Base-by-base conservation (phyloP, 257 asterid species). In the Solanum phureja region DNA sequence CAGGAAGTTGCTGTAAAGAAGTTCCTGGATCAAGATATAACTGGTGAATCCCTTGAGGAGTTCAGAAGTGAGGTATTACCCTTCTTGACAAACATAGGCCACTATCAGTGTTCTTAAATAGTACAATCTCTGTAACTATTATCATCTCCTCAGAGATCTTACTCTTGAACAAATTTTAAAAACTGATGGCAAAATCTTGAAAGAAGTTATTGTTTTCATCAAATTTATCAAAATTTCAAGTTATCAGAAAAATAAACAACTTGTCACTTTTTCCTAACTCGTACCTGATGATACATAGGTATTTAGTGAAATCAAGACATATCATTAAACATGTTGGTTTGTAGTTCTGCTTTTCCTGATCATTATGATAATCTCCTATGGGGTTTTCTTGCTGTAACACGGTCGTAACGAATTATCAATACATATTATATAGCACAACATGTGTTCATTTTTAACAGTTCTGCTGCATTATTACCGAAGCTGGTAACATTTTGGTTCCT, bases 1-100 rank as follows among this genome's bases (percentile, higher is more conserved):
- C 93, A 96, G 99, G 99, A 93, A 93, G 98, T 97, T 92, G 98
- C 99, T 90, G 98, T 97, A 85, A 97, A 97, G 93, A 94, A 93
- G 90, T 97, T 97, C 89, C 94, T 97, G 58, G 97, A 95, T 92
- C 99, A 97, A 93, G 98, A 91, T 88, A 84, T 97, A 87, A 90
- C 94, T 49, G 98, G 98, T 40, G 98, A 97, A 93, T 94, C 98
- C 89, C 98, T 97, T 37, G 98, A 97, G 91, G 99, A 95, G 93
- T 95, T 97, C 89, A 97, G 86, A 92, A 94, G 98, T 89, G 99
- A 97, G 99, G 99, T 96, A 95, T 60, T 86, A 72, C 84, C 90
- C 58, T 56, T 87, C 76, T 81, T 23, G 86, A 35, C 81, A 72
- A 84, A 79, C 49, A 31, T 87, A 23, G 37, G 52, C 64, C 83